A percentile compares a stretch with the other conserved stretches of the same genome.
phyloP scores from a whole-genome alignment of 495 filamentous ascomycete genomes.

The Aspergillus baeticus region DNA sequence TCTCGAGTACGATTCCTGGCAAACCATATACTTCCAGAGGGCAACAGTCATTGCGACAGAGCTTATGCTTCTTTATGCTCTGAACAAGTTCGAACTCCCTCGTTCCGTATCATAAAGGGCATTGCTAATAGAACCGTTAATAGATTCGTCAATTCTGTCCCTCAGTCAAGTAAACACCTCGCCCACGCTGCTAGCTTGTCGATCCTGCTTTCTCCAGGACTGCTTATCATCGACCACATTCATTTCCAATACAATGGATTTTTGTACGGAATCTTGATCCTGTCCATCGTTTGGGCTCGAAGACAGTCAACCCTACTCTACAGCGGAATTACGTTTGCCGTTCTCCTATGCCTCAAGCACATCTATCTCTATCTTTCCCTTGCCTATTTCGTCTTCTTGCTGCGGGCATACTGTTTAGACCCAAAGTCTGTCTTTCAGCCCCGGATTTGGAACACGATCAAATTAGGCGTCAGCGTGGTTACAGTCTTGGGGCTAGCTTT shows the following conservation, averaged over 20 bases:
- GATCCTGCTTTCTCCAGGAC: conserved; percentile 84
- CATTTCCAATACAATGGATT: conserved; percentile 99
- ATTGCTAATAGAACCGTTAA: not conserved
- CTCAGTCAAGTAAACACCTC: conserved; percentile 63
- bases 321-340: conserved; percentile 81
- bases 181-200: conserved; percentile 86
- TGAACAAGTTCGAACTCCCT: conserved; percentile 60
- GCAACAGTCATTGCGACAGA: conserved; percentile 85
- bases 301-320: conserved; percentile 71
- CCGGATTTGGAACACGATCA: conserved; percentile 72
- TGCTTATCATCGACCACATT: conserved; percentile 97
- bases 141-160: conserved; percentile 71
- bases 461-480: conserved; percentile 72
- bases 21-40: conserved; percentile 91
- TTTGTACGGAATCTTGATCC: conserved; percentile 83
- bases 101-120: not conserved
- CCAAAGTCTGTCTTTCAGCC: conserved; percentile 73
- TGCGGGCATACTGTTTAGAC: conserved; percentile 86
- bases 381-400: conserved; percentile 91
- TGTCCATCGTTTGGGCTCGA: conserved; percentile 80
- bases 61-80: conserved; percentile 77
- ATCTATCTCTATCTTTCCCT: conserved; percentile 97
- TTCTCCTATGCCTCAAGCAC: conserved; percentile 89
- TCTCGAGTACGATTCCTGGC: conserved; percentile 81
- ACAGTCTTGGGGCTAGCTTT: conserved; percentile 81